These are phyloP conservation scores for Raddia guianensis DNA, from an alignment of 176 grass and related monocot species.

Conservation along the genomic window DNA sequence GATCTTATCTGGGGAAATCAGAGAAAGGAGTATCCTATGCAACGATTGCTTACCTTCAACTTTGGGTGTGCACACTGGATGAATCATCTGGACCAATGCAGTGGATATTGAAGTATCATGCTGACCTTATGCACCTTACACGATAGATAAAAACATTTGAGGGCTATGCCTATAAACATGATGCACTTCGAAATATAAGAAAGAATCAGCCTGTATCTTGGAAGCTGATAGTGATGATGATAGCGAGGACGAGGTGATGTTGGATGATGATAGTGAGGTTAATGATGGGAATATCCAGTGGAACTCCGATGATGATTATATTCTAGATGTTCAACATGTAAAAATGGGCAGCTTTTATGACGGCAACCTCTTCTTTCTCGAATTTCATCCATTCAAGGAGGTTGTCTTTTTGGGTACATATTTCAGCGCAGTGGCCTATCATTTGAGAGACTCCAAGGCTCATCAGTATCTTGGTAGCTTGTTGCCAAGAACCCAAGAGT, in stretches of 20 bases:
- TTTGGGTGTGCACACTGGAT: not conserved
- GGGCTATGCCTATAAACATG: too few species aligned
- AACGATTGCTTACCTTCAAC: not conserved
- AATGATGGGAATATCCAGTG: not conserved
- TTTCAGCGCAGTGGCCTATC: not conserved
- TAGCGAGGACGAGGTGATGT: too few species aligned
- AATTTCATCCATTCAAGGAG: conserved; percentile 26
- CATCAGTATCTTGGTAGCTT: not conserved
- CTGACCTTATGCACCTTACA: not conserved
- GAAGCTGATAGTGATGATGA: not conserved
- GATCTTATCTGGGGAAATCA: not conserved
- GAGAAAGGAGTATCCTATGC: not conserved
- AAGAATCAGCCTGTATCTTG: not conserved
- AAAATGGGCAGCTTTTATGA: not conserved
- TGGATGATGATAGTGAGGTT: too few species aligned
- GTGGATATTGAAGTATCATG: not conserved
- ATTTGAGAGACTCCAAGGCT: not conserved
- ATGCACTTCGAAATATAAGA: too few species aligned
- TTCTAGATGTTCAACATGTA: too few species aligned
- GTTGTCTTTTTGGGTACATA: not conserved
- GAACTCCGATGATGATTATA: not conserved
- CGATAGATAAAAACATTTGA: too few species aligned
- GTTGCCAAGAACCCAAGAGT: too few species aligned
- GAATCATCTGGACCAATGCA: not conserved
- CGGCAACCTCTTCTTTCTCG: not conserved